Percentiles rank a stretch among this genome's conserved stretches.
These are phyloP conservation scores for Polyporus arcularius DNA, from an alignment of 768 basidiomycete species.

Conservation along the genomic window DNA sequence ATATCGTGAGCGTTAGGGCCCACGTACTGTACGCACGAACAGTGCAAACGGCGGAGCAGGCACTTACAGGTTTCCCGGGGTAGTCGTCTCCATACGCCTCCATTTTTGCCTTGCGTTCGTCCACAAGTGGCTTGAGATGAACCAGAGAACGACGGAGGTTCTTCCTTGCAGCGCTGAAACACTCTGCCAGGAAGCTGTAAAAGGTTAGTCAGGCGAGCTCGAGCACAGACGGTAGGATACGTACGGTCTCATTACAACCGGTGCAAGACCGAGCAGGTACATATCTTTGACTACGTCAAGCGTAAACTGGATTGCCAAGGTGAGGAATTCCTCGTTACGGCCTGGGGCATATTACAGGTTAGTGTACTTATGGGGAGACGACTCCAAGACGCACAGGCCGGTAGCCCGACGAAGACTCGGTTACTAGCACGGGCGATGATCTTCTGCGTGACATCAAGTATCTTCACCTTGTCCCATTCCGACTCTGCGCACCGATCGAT, in stretches of 20 bases:
- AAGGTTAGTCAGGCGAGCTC: background rate
- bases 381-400: slow-evolving; percentile 31
- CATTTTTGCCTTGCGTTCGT: slow-evolving; percentile 25
- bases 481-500: slow-evolving; percentile 9
- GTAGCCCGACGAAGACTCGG: slow-evolving; percentile 37
- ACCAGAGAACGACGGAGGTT: slow-evolving; percentile 11
- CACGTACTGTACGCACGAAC: background rate
- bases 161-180: slow-evolving; percentile 16
- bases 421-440: slow-evolving; percentile 32
- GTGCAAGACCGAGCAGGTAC: slow-evolving; percentile 33
- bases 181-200: slow-evolving; percentile 16
- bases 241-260: slow-evolving; percentile 37
- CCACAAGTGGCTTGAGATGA: slow-evolving; percentile 22
- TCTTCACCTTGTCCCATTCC: slow-evolving; percentile 29
- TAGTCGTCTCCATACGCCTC: slow-evolving; percentile 23
- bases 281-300: slow-evolving; percentile 31
- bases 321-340: slow-evolving; percentile 30
- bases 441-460: slow-evolving; percentile 24
- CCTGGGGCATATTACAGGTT: slow-evolving; percentile 19
- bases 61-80: slow-evolving; percentile 28
- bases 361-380: background rate
- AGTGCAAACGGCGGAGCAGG: background rate
- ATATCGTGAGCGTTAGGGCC: background rate
- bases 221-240: slow-evolving; percentile 7
- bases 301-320: slow-evolving; percentile 36